Base-by-base conservation (phyloP, 345 rosid species). In the Kandelia obovata region DNA sequence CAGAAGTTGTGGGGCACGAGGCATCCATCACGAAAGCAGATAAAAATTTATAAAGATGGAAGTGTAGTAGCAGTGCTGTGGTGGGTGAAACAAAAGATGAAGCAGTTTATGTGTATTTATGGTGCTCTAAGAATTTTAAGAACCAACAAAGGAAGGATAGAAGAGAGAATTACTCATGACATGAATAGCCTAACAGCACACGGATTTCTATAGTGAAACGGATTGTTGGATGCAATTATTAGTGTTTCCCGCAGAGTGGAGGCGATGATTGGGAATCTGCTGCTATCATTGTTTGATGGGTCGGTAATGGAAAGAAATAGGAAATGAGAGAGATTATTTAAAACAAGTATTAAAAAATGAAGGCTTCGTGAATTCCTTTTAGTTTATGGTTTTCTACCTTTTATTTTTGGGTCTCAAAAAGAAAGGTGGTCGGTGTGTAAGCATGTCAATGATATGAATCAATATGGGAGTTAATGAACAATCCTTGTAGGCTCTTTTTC, bases 221-320 rank as follows among this genome's bases (percentile, higher is more conserved):
- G 73, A 65, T 69, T 61, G 84, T 65, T 83, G 84, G 82, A 79
- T 74, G 88, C 78, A 80, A 86, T 86, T 31, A 86, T 86, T 85
- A 71, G 64, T 86, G 84, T 77, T 77, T 79, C 83, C 80, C 73
- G 58, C 59, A 79, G 16, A 79, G 86, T 77, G 88, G 90, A 79
- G 81, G 78, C 66, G 84, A 84, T 86, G 84, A 83, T 83, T 80
- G 79, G 79, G 87, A 83, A 82, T 82, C 83, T 76, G 23, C 65
- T 67, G 76, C 26, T 66, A 69, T 70, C 70, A 67, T 64, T 74
- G 53, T 66, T 58, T 55, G 58, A 63, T 69, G 23, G 67, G 63
- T 31, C 51, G 16, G 13, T 46, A 60, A 68, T 6, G 31, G 25
- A 70, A 1, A 19, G 51, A 58, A 34, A 43, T n/a, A 35, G 31